A percentile compares a stretch with the other conserved stretches of the same genome.
phyloP scores from a whole-genome alignment of 108 stramenopile species.

The Fragilariopsis cylindrus region DNA sequence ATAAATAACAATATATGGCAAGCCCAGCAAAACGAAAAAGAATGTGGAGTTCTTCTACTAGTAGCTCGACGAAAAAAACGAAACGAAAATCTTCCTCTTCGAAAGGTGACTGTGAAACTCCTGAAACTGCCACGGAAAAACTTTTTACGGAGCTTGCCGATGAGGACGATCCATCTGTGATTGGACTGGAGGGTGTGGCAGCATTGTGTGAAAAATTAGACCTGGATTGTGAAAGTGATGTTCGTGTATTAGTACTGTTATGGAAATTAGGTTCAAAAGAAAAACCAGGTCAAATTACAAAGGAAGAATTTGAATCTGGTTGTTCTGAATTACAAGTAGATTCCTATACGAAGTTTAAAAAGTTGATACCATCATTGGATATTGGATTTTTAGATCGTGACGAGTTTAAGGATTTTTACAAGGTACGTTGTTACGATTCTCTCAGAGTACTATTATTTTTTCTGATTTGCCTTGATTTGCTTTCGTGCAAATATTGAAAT shows the following conservation, averaged over 20 bases:
- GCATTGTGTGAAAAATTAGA: slow-evolving; percentile 78
- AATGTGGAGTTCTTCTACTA: slow-evolving; percentile 33
- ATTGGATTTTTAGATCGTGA: slow-evolving; percentile 84
- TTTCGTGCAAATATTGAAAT: too few relatives aligned
- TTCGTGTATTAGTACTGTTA: slow-evolving; percentile 84
- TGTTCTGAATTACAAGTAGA: slow-evolving; percentile 59
- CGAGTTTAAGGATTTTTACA: slow-evolving; percentile 91
- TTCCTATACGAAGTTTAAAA: slow-evolving; percentile 63
- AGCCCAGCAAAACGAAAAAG: slow-evolving; percentile 5
- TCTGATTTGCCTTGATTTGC: too few relatives aligned
- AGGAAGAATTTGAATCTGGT: slow-evolving; percentile 74
- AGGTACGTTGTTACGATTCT: slow-evolving; percentile 34
- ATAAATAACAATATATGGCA: slow-evolving; percentile 9
- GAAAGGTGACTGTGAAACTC: not conserved
- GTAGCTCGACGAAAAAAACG: slow-evolving; percentile 17
- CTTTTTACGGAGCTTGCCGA: slow-evolving; percentile 68
- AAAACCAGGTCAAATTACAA: slow-evolving; percentile 80
- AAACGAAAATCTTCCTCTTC: not conserved
- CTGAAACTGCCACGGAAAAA: slow-evolving; percentile 24
- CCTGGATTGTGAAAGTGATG: slow-evolving; percentile 79
- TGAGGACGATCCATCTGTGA: slow-evolving; percentile 60
- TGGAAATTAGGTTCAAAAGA: slow-evolving; percentile 81
- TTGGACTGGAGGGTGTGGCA: slow-evolving; percentile 76
- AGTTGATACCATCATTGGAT: slow-evolving; percentile 70
- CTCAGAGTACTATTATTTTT: too few relatives aligned